Evolutionary conservation across 768 basidiomycete genomes (phyloP).

Genomic region (Rubroboletus satanas): DNA sequence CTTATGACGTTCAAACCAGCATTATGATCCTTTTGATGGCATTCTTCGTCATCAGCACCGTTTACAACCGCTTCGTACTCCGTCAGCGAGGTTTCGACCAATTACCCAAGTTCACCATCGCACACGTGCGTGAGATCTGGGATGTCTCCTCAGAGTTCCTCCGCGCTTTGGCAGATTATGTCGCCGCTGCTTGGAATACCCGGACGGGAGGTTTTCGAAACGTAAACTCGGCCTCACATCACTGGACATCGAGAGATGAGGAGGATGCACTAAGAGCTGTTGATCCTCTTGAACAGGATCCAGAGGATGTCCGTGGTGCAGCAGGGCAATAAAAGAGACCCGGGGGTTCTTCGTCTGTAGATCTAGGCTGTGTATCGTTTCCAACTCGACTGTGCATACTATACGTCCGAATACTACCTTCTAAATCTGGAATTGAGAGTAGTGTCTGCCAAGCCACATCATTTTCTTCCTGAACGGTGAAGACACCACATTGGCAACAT

Average conservation of each 20-base stretch:
- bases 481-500: neutral
- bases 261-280: constrained; percentile 23
- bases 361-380: constrained; percentile 1
- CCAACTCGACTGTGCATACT: neutral
- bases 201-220: constrained; percentile 12
- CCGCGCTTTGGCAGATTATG: constrained; percentile 10
- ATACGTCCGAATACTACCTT: constrained; percentile 19
- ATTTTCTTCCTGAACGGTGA: constrained; percentile 8
- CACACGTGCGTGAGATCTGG: constrained; percentile 22
- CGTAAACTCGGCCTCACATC: constrained; percentile 26
- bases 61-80: constrained; percentile 79
- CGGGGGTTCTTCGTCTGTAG: constrained; percentile 8
- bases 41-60: constrained; percentile 63
- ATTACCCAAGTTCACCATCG: constrained; percentile 56
- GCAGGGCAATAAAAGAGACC: neutral
- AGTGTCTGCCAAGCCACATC: constrained; percentile 10
- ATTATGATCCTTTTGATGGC: constrained; percentile 51
- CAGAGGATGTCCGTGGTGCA: constrained; percentile 2
- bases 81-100: constrained; percentile 68
- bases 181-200: constrained; percentile 12
- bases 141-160: constrained; percentile 21
- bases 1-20: constrained; percentile 35
- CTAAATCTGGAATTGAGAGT: constrained; percentile 15
- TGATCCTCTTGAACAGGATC: constrained; percentile 23
- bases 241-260: constrained; percentile 33